Evolutionary conservation across 2,329 filamentous ascomycete genomes (phyloP), one percentile per base, ranked within the genome.

Genomic region (Proliferodiscus dingleyae): DNA sequence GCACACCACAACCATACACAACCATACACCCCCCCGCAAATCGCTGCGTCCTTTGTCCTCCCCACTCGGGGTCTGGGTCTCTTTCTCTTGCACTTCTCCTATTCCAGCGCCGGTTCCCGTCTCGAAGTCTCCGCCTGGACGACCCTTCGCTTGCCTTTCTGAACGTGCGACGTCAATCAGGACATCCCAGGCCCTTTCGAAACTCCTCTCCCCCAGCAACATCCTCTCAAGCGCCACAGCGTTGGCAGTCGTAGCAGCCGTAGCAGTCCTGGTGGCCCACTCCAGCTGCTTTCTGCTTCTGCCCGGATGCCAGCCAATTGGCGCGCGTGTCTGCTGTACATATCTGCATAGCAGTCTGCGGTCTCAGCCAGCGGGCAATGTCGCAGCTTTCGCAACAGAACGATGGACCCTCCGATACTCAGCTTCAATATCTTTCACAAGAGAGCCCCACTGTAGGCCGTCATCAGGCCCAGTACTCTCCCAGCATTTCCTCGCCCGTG

Each of bases 141-240:
- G n/a, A 15, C 16, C 30, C 42, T 41, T 43, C 40, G 46, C 43
- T 38, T 38, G 37, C 40, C 33, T 34, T 39, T 46, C 44, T 30
- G 51, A 55, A 61, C 49, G 55, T 61, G 60, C 60, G 60, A 62
- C 60, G 49, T 53, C 49, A 56, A 55, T 54, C 55, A 53, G 50
- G 52, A 48, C 54, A 41, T 29, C 44, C 55, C 48, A 50, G 46
- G 49, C 52, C 59, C 40, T 52, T 55, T 50, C 53, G 55, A 61
- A 60, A 58, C 55, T 44, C 51, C 33, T 9, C 3, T 16, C 33
- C 41, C 22, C 33, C 38, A 42, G 56, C 53, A 43, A 55, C 49
- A 54, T 45, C 51, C 15, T 23, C 40, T 39, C 37, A 39, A 21
- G 39, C 39, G 23, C 18, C 32, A 34, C 32, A 15, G 18, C 32